Percentiles rank a stretch among this genome's conserved stretches.
These are phyloP conservation scores for Globisporangium mamillatum DNA, from an alignment of 352 stramenopile genomes.

Conservation along the genomic window DNA sequence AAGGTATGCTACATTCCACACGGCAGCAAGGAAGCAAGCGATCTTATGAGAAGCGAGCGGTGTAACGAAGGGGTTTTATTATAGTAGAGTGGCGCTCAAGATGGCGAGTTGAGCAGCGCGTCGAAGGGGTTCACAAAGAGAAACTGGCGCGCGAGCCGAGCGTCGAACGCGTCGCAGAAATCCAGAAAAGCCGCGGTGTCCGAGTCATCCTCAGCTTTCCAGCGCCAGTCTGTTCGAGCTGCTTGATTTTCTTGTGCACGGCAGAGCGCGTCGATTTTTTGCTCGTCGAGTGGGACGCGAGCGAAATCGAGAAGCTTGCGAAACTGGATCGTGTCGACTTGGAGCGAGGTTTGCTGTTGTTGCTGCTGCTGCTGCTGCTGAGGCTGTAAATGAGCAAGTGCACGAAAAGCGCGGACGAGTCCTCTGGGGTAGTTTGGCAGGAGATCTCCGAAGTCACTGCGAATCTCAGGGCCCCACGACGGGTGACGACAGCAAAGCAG, in stretches of 20 bases:
- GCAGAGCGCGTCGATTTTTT: background rate
- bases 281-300: conserved; percentile 1
- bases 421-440: conserved; percentile 38
- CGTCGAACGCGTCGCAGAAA: conserved; percentile 32
- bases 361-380: background rate
- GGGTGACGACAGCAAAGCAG: conserved; percentile 38
- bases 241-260: background rate
- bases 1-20: no score
- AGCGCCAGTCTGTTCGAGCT: background rate
- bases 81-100: background rate
- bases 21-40: background rate
- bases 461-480: conserved; percentile 24
- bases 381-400: conserved; percentile 20
- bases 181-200: conserved; percentile 20
- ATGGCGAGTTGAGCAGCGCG: conserved; percentile 12
- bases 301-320: conserved; percentile 24
- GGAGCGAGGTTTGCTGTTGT: background rate
- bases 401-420: conserved; percentile 33
- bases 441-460: conserved; percentile 31
- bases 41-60: conserved; percentile 11
- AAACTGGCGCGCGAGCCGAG: conserved; percentile 30
- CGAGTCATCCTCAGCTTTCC: conserved; percentile 4
- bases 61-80: background rate
- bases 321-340: background rate
- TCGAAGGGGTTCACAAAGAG: conserved; percentile 43